Evolutionary conservation across 2,329 filamentous ascomycete genomes (phyloP).

Genomic region (Botrytis squamosa): DNA sequence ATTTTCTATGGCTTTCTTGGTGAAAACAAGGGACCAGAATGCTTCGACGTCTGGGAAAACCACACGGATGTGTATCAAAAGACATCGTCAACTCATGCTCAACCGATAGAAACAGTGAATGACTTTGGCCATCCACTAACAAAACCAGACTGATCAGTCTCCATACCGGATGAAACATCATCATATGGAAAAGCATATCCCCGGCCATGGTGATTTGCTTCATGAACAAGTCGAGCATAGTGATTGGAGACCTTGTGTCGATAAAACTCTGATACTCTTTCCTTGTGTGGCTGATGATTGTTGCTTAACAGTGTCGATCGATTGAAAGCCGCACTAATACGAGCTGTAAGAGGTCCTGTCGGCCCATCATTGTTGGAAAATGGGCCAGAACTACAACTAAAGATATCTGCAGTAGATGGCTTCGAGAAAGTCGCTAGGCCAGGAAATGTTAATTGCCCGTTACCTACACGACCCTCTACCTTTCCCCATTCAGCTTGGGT

Average conservation of each 20-base stretch:
- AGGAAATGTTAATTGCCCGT: constrained; percentile 40
- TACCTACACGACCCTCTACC: constrained; percentile 49
- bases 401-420: constrained; percentile 62
- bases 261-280: constrained; percentile 56
- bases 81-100: background rate
- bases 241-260: constrained; percentile 57
- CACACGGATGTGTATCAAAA: background rate
- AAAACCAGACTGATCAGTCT: constrained; percentile 60
- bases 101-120: constrained; percentile 18
- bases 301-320: constrained; percentile 38
- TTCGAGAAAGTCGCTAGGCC: constrained; percentile 51
- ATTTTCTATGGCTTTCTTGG: background rate
- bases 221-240: constrained; percentile 60
- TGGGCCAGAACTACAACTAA: constrained; percentile 63
- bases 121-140: constrained; percentile 21
- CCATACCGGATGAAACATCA: constrained; percentile 59
- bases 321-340: constrained; percentile 35
- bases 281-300: constrained; percentile 47
- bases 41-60: background rate
- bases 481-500: constrained; percentile 60
- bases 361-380: constrained; percentile 45
- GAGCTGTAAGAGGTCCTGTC: constrained; percentile 28
- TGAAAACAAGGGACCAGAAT: background rate
- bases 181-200: constrained; percentile 70
- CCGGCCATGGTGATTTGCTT: constrained; percentile 55